A percentile compares a stretch with the other conserved stretches of the same genome.
Evolutionary conservation across 768 basidiomycete species (phyloP).

Genomic region (Mycena venus): DNA sequence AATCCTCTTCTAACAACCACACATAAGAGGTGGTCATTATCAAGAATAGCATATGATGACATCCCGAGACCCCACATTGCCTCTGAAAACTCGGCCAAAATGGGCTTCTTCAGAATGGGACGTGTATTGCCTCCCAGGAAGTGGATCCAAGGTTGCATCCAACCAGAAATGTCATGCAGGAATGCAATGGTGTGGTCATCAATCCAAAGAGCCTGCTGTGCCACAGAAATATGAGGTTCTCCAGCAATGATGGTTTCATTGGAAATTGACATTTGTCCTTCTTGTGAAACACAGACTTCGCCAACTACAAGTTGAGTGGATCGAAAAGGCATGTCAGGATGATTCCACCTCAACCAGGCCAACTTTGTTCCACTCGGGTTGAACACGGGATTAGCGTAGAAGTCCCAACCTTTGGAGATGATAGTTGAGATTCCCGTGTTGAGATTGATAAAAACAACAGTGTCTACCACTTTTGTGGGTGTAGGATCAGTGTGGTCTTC

Average conservation of each 20-base stretch:
- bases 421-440: neutral
- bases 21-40: slow-evolving; percentile 6
- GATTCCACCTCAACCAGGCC: slow-evolving; percentile 20
- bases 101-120: neutral
- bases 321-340: slow-evolving; percentile 17
- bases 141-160: slow-evolving; percentile 21
- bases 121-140: neutral
- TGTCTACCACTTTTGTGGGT: neutral
- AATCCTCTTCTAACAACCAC: neutral
- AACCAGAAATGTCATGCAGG: slow-evolving; percentile 11
- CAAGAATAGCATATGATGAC: slow-evolving; percentile 16
- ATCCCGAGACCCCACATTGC: slow-evolving; percentile 21
- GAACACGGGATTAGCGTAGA: slow-evolving; percentile 19
- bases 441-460: slow-evolving; percentile 6
- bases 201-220: slow-evolving; percentile 14
- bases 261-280: neutral
- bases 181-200: slow-evolving; percentile 9
- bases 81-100: slow-evolving; percentile 10
- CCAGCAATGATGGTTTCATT: slow-evolving; percentile 2
- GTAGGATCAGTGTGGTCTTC: slow-evolving; percentile 5
- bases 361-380: slow-evolving; percentile 12
- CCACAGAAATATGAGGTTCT: neutral
- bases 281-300: neutral
- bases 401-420: slow-evolving; percentile 2
- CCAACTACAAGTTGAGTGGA: slow-evolving; percentile 13